phyloP scores from a whole-genome alignment of 139 green algal genomes.

The Chlamydomonas sp. region DNA sequence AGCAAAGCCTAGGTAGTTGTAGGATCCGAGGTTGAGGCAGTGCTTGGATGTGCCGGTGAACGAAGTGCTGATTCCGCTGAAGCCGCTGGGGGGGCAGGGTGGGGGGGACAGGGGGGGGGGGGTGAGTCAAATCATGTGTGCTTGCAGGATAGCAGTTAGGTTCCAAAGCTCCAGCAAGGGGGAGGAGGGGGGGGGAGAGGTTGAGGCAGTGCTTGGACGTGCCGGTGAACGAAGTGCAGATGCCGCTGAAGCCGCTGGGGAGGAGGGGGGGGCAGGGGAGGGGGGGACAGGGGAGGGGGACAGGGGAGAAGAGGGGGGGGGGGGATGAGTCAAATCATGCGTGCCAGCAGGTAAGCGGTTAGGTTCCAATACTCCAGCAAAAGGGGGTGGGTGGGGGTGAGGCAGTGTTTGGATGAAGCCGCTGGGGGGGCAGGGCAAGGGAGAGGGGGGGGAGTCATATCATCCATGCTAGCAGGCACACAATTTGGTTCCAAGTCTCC shows the following conservation, averaged over 20 bases:
- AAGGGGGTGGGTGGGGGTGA: too few species aligned
- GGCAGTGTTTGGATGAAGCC: too few species aligned
- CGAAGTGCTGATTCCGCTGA: not conserved
- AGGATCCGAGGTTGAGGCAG: slow-evolving; percentile 94
- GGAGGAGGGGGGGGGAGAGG: too few species aligned
- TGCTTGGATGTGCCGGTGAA: slow-evolving; percentile 45
- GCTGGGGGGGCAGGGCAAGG: too few species aligned
- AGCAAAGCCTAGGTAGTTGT: slow-evolving; percentile 99
- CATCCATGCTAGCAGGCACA: too few species aligned
- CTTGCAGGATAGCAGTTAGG: not conserved
- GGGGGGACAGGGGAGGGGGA: too few species aligned
- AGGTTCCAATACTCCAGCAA: not conserved
- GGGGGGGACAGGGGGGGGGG: not conserved
- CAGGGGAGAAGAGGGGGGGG: too few species aligned
- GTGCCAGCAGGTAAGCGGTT: not conserved
- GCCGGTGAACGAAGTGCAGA: slow-evolving; percentile 48
- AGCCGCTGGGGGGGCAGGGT: not conserved
- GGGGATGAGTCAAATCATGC: too few species aligned
- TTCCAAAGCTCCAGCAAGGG: not conserved
- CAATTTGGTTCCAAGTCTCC: too few species aligned
- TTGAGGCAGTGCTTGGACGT: slow-evolving; percentile 72
- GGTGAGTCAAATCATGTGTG: not conserved
- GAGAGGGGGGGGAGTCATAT: too few species aligned
- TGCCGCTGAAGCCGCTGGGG: not conserved
- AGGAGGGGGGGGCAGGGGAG: not conserved